Conservation (phyloP, 805 yeast genomes). For the Kuraishia molischiana region DNA sequence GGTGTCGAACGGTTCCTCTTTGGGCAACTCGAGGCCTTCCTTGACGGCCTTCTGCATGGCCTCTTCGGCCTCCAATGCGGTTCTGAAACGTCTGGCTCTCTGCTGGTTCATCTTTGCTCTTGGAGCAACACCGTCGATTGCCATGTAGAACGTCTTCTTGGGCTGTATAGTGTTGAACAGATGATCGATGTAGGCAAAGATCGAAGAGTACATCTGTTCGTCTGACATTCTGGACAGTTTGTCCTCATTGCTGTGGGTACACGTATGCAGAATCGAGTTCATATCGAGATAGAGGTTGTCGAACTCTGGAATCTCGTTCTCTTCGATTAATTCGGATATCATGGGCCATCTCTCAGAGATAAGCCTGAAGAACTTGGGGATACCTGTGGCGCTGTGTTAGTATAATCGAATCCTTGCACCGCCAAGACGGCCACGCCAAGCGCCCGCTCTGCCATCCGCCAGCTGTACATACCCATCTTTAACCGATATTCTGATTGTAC, state of each 20-base stretch:
- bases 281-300: slow-evolving; percentile 93
- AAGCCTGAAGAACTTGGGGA: slow-evolving; percentile 93
- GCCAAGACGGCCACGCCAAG: no score
- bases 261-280: slow-evolving; percentile 92
- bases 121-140: slow-evolving; percentile 98
- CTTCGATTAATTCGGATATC: slow-evolving; percentile 79
- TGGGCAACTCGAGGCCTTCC: slow-evolving; percentile 67
- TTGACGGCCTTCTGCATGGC: slow-evolving; percentile 63
- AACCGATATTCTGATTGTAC: no score
- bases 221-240: slow-evolving; percentile 64
- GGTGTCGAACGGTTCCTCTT: slow-evolving; percentile 81
- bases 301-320: slow-evolving; percentile 79
- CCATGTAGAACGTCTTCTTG: slow-evolving; percentile 81
- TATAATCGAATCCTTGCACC: no score
- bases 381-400: no score
- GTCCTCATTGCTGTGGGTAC: slow-evolving; percentile 76
- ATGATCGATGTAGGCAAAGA: slow-evolving; percentile 91
- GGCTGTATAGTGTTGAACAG: slow-evolving; percentile 84
- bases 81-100: slow-evolving; percentile 88
- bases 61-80: slow-evolving; percentile 88
- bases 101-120: slow-evolving; percentile 98
- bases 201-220: slow-evolving; percentile 87
- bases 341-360: slow-evolving; percentile 99
- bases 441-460: no score
- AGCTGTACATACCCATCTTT: no score